Conservation (phyloP, 164 flowering plant genomes). For the Platanus orientalis region DNA sequence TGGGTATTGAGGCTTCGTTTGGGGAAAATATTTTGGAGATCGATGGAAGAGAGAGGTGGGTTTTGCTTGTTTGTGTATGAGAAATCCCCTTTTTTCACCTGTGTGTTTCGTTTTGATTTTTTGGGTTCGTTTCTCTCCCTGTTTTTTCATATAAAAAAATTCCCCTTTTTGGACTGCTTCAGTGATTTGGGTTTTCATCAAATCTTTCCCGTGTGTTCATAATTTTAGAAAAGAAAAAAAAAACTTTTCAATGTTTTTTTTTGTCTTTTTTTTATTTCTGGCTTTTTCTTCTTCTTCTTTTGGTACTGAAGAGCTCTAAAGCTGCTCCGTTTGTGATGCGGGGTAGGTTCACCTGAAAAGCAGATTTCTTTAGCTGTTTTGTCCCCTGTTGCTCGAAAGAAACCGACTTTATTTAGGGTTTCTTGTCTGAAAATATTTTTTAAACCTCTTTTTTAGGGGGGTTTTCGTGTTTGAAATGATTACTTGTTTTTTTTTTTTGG, state of each 20-base stretch:
- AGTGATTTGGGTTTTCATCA: too few relatives aligned
- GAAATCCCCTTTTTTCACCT: not conserved
- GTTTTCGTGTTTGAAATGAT: not conserved
- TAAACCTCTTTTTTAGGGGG: not conserved
- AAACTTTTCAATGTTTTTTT: not conserved
- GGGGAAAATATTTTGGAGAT: conserved; percentile 63
- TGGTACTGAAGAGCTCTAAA: not conserved
- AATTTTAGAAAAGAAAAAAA: too few relatives aligned
- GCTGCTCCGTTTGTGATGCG: not conserved
- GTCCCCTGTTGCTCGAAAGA: not conserved
- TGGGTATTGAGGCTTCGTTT: conserved; percentile 44
- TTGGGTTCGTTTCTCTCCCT: too few relatives aligned
- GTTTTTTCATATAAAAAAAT: too few relatives aligned
- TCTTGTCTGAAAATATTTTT: not conserved
- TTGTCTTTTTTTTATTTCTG: not conserved
- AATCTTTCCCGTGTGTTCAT: too few relatives aligned
- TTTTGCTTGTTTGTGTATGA: not conserved
- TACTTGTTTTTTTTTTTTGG: not conserved
- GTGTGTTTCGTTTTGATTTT: too few relatives aligned
- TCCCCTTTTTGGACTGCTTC: too few relatives aligned
- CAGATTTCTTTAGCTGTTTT: not conserved
- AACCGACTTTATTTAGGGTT: conserved; percentile 8
- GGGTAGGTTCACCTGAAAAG: not conserved
- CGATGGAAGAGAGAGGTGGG: conserved; percentile 65
- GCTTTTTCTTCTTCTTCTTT: not conserved